Conservation (phyloP, 2,329 filamentous ascomycete species). For the Paraphaeosphaeria minitans region DNA sequence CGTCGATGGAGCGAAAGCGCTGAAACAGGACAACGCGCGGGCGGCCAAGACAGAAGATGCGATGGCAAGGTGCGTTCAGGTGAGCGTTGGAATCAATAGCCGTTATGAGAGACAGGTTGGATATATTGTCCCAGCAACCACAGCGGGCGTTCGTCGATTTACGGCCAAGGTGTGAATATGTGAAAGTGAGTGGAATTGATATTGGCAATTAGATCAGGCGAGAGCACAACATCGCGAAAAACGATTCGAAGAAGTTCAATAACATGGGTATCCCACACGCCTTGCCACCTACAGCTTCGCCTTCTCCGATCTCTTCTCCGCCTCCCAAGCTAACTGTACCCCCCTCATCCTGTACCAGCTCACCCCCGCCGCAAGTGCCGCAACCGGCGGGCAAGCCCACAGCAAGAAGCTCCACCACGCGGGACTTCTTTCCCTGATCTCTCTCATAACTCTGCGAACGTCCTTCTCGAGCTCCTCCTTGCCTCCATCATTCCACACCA, state of each 20-base stretch:
- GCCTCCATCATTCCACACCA: constrained; percentile 88
- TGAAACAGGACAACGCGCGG: background rate
- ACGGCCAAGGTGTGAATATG: background rate
- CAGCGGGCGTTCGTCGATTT: background rate
- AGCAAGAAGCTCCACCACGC: constrained; percentile 82
- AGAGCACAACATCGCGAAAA: background rate
- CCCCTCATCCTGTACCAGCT: constrained; percentile 73
- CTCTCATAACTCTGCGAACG: constrained; percentile 68
- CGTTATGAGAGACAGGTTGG: background rate
- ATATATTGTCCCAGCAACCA: background rate
- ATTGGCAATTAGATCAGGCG: background rate
- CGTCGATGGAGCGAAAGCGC: too few relatives aligned
- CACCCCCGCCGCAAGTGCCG: constrained; percentile 70
- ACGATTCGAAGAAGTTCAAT: background rate
- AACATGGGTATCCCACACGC: constrained; percentile 9
- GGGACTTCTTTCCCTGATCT: constrained; percentile 68
- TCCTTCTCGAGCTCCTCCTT: constrained; percentile 71
- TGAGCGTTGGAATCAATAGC: too few relatives aligned
- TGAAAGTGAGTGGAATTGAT: background rate
- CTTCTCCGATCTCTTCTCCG: constrained; percentile 60
- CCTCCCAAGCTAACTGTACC: constrained; percentile 74
- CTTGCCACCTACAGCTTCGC: constrained; percentile 58
- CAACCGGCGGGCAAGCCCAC: constrained; percentile 74
- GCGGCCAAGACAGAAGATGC: background rate
- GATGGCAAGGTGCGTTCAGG: background rate